Conservation (phyloP, 2,329 filamentous ascomycete genomes). For the Paracamarosporium sp. region DNA sequence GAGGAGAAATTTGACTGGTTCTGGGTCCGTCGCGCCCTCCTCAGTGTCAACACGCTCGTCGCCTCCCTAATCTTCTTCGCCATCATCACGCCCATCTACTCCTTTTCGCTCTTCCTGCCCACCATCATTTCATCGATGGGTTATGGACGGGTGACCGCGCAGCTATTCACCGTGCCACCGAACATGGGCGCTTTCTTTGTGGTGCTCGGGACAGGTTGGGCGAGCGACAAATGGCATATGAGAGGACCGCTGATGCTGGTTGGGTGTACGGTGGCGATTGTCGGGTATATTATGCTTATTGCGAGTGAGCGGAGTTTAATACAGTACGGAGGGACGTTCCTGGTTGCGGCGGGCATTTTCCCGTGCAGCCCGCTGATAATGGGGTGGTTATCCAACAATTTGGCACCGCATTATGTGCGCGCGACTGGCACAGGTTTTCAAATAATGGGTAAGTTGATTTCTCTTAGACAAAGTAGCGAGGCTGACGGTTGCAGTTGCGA, state of each 20-base stretch:
- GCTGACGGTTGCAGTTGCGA: constrained; percentile 47
- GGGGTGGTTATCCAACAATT: constrained; percentile 54
- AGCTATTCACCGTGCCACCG: constrained; percentile 47
- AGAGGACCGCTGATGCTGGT: constrained; percentile 58
- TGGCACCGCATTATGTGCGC: constrained; percentile 63
- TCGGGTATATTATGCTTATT: constrained; percentile 62
- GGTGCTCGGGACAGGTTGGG: constrained; percentile 48
- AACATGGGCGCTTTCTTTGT: constrained; percentile 53
- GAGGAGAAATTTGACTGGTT: constrained; percentile 51
- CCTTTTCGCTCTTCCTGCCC: constrained; percentile 49
- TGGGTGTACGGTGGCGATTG: constrained; percentile 54
- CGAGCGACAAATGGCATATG: constrained; percentile 52
- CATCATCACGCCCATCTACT: constrained; percentile 55
- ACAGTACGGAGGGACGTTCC: constrained; percentile 49
- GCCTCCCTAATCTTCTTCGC: constrained; percentile 44
- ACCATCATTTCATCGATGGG: constrained; percentile 48
- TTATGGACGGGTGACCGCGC: constrained; percentile 47
- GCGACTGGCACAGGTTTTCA: constrained; percentile 59
- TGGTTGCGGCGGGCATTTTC: constrained; percentile 54
- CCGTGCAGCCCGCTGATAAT: constrained; percentile 44
- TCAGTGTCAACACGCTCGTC: constrained; percentile 47
- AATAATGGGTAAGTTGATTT: constrained; percentile 24
- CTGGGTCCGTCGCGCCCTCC: constrained; percentile 45
- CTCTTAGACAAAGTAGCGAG: not conserved
- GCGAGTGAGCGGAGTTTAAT: constrained; percentile 41